phyloP scores from a whole-genome alignment of 1,139 yeast species.

The Geotrichum bryndzae region DNA sequence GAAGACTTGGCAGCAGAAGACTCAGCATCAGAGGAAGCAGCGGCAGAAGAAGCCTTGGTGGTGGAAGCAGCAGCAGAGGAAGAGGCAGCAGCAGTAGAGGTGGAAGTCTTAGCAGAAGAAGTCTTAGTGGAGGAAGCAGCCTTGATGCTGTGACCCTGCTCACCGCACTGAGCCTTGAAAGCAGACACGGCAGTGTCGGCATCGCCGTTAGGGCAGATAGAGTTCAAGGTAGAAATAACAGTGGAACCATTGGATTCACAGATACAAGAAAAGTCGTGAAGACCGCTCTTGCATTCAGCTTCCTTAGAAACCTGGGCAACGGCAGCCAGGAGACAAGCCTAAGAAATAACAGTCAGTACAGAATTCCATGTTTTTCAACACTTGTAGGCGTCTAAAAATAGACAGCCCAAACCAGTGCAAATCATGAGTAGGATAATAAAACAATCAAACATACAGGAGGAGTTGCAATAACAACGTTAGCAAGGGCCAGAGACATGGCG shows the following conservation, averaged over 20 bases:
- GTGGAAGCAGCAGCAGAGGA: constrained; percentile 29
- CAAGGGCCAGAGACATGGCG: constrained; percentile 35
- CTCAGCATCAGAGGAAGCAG: constrained; percentile 18
- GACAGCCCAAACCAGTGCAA: neutral
- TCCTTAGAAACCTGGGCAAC: constrained; percentile 60
- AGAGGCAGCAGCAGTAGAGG: constrained; percentile 33
- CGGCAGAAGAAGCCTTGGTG: constrained; percentile 30
- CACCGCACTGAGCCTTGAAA: constrained; percentile 41
- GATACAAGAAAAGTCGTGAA: constrained; percentile 60
- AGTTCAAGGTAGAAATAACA: constrained; percentile 54
- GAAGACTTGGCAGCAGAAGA: constrained; percentile 16
- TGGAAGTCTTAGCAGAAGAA: constrained; percentile 31
- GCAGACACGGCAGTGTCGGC: constrained; percentile 52
- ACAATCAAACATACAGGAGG: constrained; percentile 39
- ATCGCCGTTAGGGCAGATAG: constrained; percentile 58
- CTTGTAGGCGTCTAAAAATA: neutral
- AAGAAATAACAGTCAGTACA: neutral
- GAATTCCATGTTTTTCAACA: neutral
- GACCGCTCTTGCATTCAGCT: constrained; percentile 48
- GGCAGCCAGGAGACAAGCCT: constrained; percentile 83
- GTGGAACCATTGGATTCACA: constrained; percentile 49
- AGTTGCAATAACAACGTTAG: constrained; percentile 47
- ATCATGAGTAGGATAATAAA: neutral
- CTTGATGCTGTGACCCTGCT: constrained; percentile 32
- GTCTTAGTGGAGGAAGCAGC: constrained; percentile 32